Evolutionary conservation across 306 rosid species (phyloP).

Genomic region (Cyamopsis tetragonoloba): DNA sequence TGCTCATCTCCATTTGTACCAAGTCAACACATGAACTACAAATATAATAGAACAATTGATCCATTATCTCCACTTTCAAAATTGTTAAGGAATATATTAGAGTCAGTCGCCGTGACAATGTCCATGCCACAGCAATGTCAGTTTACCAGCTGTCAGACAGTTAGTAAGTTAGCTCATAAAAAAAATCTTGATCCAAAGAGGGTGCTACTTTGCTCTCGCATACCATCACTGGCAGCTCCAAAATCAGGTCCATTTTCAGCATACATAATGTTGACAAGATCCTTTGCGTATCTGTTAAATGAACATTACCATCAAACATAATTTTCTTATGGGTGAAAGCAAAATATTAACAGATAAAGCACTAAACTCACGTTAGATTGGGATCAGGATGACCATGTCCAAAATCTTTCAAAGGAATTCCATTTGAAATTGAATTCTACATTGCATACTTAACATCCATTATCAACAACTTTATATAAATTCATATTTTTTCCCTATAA

Average conservation of each 20-base stretch:
- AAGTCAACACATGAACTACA: background rate
- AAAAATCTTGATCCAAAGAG: conserved; percentile 3
- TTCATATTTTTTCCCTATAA: background rate
- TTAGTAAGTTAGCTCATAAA: no score
- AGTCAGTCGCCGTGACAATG: no score
- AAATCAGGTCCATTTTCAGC: conserved; percentile 86
- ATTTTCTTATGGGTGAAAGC: conserved; percentile 5
- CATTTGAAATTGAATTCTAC: conserved; percentile 87
- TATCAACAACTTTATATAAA: conserved; percentile 27
- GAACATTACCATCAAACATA: conserved; percentile 26
- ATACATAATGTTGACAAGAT: conserved; percentile 73
- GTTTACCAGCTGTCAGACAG: background rate
- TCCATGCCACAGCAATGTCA: no score
- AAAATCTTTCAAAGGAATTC: conserved; percentile 94
- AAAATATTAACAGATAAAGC: conserved; percentile 14
- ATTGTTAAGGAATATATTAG: no score
- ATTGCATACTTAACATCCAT: conserved; percentile 31
- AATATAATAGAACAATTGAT: background rate
- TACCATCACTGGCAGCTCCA: conserved; percentile 99
- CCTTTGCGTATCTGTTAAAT: conserved; percentile 82
- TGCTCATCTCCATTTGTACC: background rate
- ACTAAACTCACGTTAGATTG: conserved; percentile 72
- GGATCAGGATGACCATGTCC: conserved; percentile 99
- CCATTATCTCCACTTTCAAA: no score
- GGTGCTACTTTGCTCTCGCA: conserved; percentile 11